These are phyloP conservation scores for Ceriops zippeliana DNA, from an alignment of 345 rosid genomes.

Conservation along the genomic window DNA sequence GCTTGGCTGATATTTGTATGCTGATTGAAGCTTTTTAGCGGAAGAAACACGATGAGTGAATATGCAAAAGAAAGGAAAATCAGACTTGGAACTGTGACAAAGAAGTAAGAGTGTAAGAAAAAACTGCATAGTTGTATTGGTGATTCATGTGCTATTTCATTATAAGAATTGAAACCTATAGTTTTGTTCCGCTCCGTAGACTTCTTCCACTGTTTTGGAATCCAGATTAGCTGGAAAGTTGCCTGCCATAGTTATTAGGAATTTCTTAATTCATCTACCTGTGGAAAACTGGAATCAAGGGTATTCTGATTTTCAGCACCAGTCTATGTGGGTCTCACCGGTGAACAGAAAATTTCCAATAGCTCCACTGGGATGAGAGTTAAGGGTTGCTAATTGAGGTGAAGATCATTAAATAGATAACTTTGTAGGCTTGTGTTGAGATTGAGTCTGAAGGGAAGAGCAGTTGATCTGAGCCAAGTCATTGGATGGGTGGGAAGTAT, in stretches of 20 bases:
- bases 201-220: not conserved
- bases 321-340: not conserved
- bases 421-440: too few relatives aligned
- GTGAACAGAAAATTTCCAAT: not conserved
- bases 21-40: not conserved
- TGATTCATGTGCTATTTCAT: too few relatives aligned
- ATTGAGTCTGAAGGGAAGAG: too few relatives aligned
- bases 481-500: too few relatives aligned
- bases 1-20: not conserved
- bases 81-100: conserved; percentile 17
- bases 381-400: too few relatives aligned
- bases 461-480: too few relatives aligned
- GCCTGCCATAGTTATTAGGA: not conserved
- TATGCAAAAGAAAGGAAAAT: conserved; percentile 7
- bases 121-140: too few relatives aligned
- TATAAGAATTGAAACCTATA: too few relatives aligned
- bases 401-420: too few relatives aligned
- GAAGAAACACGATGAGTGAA: conserved; percentile 18
- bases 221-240: not conserved
- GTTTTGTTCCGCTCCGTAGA: not conserved
- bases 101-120: conserved; percentile 2
- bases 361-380: not conserved
- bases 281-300: not conserved
- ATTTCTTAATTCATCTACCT: not conserved
- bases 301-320: not conserved